Conservation (phyloP, 345 rosid species). For the Excoecaria agallocha region DNA sequence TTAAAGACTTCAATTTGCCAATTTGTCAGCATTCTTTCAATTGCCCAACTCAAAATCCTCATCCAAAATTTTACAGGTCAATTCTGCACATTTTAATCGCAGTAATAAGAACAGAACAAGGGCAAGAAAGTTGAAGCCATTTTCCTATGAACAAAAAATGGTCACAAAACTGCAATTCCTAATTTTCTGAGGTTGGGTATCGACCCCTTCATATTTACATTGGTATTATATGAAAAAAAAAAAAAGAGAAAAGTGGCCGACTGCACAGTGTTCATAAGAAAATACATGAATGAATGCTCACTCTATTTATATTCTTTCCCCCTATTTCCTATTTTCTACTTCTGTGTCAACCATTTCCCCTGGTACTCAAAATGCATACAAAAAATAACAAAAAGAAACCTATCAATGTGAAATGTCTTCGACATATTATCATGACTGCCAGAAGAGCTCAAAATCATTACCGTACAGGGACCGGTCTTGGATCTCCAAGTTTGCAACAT, state of each 20-base stretch:
- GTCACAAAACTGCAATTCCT: neutral
- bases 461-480: slow-evolving; percentile 98
- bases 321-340: slow-evolving; percentile 28
- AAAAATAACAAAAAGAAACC: slow-evolving; percentile 19
- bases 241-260: neutral
- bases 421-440: slow-evolving; percentile 71
- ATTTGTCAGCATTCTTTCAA: too few relatives aligned
- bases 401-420: slow-evolving; percentile 17
- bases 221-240: neutral
- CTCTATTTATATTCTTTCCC: slow-evolving; percentile 14
- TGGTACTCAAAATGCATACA: slow-evolving; percentile 29
- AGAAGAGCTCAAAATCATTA: slow-evolving; percentile 77
- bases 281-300: slow-evolving; percentile 34
- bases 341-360: slow-evolving; percentile 28
- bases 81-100: too few relatives aligned
- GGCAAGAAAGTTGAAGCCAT: neutral
- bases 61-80: too few relatives aligned
- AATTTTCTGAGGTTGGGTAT: neutral
- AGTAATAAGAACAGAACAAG: too few relatives aligned
- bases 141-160: neutral
- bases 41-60: too few relatives aligned
- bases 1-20: too few relatives aligned
- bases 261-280: slow-evolving; percentile 13
- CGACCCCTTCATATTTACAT: slow-evolving; percentile 31
- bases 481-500: slow-evolving; percentile 92